phyloP scores from a whole-genome alignment of 805 yeast genomes.

The Alloascoidea hylecoeti region DNA sequence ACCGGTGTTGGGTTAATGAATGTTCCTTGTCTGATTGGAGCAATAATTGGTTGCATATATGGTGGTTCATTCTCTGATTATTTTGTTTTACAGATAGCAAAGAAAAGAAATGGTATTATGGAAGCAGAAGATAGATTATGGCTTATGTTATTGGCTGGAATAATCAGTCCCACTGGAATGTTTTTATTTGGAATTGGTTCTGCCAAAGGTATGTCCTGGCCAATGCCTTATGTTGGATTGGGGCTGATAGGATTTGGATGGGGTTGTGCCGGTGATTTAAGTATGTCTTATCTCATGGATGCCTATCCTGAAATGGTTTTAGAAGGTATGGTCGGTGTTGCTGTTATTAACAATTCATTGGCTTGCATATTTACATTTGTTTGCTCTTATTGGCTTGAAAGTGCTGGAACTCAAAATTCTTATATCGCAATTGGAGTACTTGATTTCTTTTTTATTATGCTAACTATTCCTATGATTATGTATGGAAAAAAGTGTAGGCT shows the following conservation, averaged over 20 bases:
- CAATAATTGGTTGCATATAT: constrained; percentile 48
- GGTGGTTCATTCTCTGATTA: constrained; percentile 49
- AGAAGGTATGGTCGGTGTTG: constrained; percentile 60
- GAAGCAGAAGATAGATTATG: constrained; percentile 57
- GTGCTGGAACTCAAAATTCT: constrained; percentile 41
- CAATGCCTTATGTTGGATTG: constrained; percentile 40
- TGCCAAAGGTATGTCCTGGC: constrained; percentile 37
- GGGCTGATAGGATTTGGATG: constrained; percentile 57
- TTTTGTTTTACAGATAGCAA: constrained; percentile 48
- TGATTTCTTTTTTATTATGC: constrained; percentile 41
- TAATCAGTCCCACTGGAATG: constrained; percentile 48
- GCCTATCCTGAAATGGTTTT: constrained; percentile 55
- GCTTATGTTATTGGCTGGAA: constrained; percentile 37
- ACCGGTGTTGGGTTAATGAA: constrained; percentile 66
- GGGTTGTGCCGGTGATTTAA: constrained; percentile 61
- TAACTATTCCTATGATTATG: constrained; percentile 40
- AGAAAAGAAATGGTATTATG: constrained; percentile 40
- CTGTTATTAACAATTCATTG: constrained; percentile 47
- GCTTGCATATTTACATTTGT: constrained; percentile 56
- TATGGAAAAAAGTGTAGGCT: constrained; percentile 47
- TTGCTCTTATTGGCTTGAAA: constrained; percentile 45
- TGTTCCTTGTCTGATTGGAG: constrained; percentile 54
- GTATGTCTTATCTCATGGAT: constrained; percentile 54
- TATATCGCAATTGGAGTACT: constrained; percentile 47
- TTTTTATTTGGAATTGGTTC: constrained; percentile 56